A percentile compares a stretch with the other conserved stretches of the same genome.
phyloP scores from a whole-genome alignment of 257 asterid genomes.

The Marsdenia floribunda region DNA sequence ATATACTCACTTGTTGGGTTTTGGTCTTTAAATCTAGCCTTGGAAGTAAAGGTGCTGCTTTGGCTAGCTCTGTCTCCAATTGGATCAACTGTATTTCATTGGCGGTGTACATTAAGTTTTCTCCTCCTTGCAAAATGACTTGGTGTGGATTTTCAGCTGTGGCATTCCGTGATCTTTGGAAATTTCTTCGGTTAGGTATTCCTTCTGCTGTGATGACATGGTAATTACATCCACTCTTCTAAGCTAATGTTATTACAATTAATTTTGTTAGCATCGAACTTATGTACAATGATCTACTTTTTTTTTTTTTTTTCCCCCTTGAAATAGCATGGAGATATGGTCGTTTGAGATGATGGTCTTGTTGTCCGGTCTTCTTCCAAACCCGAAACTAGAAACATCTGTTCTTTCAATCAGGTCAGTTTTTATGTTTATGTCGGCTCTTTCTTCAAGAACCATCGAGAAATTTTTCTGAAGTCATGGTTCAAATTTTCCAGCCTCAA shows the following conservation, averaged over 20 bases:
- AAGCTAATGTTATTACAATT: too few relatives aligned
- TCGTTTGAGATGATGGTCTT: constrained; percentile 17
- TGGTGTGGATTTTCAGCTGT: constrained; percentile 17
- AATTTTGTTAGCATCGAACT: too few relatives aligned
- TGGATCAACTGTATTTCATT: constrained; percentile 28
- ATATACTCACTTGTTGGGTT: constrained; percentile 45
- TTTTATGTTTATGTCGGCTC: too few relatives aligned
- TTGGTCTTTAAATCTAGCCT: constrained; percentile 21
- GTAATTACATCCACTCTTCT: too few relatives aligned
- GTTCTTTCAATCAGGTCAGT: constrained; percentile 18
- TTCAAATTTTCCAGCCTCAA: constrained; percentile 16
- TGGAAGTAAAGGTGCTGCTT: constrained; percentile 34
- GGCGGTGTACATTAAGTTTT: constrained; percentile 15
- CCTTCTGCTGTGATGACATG: constrained; percentile 26
- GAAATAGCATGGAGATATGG: constrained; percentile 26
- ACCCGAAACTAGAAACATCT: constrained; percentile 17
- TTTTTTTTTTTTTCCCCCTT: too few relatives aligned
- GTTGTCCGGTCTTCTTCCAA: constrained; percentile 13
- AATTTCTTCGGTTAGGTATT: constrained; percentile 9
- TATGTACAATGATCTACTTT: too few relatives aligned
- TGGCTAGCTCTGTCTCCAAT: constrained; percentile 21
- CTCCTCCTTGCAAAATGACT: constrained; percentile 13
- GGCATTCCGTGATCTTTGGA: constrained; percentile 12
- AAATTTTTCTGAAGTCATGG: not conserved
- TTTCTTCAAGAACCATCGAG: not conserved